Evolutionary conservation across 108 stramenopile species (phyloP).

Genomic region (Cylindrotheca closterium): DNA sequence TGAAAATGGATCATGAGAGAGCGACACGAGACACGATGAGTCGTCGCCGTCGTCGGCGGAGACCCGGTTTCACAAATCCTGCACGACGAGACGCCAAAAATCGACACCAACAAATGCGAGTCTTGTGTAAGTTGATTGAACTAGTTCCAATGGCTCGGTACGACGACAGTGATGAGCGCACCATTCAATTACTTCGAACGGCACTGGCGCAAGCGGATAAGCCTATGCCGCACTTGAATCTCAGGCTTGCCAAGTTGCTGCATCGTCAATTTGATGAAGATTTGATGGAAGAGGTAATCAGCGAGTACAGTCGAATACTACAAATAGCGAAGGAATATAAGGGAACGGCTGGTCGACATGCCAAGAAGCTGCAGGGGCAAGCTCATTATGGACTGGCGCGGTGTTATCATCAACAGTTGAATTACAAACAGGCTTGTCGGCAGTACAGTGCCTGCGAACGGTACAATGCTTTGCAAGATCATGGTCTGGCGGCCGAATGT

Average conservation of each 20-base stretch:
- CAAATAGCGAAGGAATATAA: neutral
- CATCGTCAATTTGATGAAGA: neutral
- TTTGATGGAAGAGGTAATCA: neutral
- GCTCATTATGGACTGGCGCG: neutral
- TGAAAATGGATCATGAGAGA: too few relatives aligned
- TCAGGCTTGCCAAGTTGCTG: neutral
- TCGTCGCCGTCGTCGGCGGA: too few relatives aligned
- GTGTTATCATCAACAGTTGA: neutral
- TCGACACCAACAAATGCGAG: neutral
- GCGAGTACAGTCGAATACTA: neutral
- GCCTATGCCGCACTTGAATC: neutral
- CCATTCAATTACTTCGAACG: neutral
- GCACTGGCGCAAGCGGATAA: neutral
- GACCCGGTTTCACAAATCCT: too few relatives aligned
- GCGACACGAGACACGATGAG: too few relatives aligned
- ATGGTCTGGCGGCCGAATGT: neutral
- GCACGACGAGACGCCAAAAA: too few relatives aligned
- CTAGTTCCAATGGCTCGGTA: neutral
- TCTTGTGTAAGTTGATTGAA: neutral
- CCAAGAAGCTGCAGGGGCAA: neutral
- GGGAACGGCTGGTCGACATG: neutral
- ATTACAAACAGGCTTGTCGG: neutral
- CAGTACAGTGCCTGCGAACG: neutral
- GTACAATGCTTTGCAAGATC: neutral
- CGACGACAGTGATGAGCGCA: neutral